These are phyloP conservation scores for Botrytis sinoallii DNA, from an alignment of 2,329 filamentous ascomycete genomes.

Conservation along the genomic window DNA sequence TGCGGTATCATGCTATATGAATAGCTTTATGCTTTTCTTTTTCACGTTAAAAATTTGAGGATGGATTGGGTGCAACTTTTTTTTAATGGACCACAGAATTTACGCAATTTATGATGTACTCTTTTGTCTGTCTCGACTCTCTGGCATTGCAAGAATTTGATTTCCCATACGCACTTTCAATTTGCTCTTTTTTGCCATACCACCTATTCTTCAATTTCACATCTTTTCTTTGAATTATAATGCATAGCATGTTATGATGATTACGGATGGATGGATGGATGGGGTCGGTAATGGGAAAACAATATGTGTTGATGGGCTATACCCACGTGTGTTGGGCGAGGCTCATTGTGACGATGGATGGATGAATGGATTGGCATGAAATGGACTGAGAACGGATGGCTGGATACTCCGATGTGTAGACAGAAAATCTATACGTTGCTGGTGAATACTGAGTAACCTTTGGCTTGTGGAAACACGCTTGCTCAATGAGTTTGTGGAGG, in stretches of 20 bases:
- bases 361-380: background rate
- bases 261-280: background rate
- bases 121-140: conserved; percentile 8
- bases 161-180: background rate
- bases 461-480: background rate
- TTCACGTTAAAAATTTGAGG: conserved; percentile 9
- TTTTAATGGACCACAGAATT: conserved; percentile 17
- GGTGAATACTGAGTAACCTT: background rate
- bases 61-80: conserved; percentile 16
- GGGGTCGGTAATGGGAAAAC: conserved; percentile 5
- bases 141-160: conserved; percentile 14
- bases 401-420: conserved; percentile 15
- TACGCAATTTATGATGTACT: conserved; percentile 15
- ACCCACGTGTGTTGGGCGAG: background rate
- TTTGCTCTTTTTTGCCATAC: conserved; percentile 4
- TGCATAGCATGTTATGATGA: conserved; percentile 17
- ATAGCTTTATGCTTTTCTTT: conserved; percentile 16
- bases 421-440: background rate
- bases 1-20: conserved; percentile 13
- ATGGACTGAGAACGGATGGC: background rate
- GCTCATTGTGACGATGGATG: background rate
- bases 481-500: background rate
- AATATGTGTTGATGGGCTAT: background rate
- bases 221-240: conserved; percentile 8
- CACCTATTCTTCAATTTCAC: background rate